Conservation (phyloP, 352 stramenopile species). For the Pythium pyrilobum region DNA sequence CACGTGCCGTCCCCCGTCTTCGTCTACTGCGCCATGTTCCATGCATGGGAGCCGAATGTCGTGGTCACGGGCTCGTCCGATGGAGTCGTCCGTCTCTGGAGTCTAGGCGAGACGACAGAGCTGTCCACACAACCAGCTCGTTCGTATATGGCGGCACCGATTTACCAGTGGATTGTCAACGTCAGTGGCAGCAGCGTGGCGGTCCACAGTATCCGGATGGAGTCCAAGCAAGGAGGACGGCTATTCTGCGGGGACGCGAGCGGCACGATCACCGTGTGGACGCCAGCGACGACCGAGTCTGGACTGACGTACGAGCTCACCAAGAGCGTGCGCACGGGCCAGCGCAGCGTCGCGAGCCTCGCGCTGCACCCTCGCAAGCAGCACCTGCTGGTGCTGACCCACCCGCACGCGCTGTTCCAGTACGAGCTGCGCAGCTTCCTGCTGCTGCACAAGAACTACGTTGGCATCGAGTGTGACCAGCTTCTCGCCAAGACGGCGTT, state of each 20-base stretch:
- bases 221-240: slow-evolving; percentile 27
- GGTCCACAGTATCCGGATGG: slow-evolving; percentile 47
- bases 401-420: slow-evolving; percentile 56
- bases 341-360: slow-evolving; percentile 47
- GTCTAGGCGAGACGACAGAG: not conserved
- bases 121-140: slow-evolving; percentile 10
- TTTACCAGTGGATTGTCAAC: slow-evolving; percentile 13
- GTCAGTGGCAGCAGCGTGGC: not conserved
- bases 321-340: slow-evolving; percentile 49
- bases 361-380: slow-evolving; percentile 56
- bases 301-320: slow-evolving; percentile 20
- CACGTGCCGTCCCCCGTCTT: slow-evolving; percentile 51
- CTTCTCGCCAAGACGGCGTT: slow-evolving; percentile 46
- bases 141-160: not conserved
- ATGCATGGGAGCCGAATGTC: slow-evolving; percentile 23
- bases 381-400: slow-evolving; percentile 60
- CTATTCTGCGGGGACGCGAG: slow-evolving; percentile 57
- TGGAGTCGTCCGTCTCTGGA: slow-evolving; percentile 42
- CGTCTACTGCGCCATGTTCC: slow-evolving; percentile 63
- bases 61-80: slow-evolving; percentile 51
- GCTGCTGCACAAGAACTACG: slow-evolving; percentile 66
- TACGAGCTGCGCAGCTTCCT: slow-evolving; percentile 73
- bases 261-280: slow-evolving; percentile 50
- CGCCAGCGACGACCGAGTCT: not conserved
- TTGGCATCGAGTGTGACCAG: slow-evolving; percentile 38